Conservation (phyloP, 78 protist species). For the Carpediemonas membranifera region DNA sequence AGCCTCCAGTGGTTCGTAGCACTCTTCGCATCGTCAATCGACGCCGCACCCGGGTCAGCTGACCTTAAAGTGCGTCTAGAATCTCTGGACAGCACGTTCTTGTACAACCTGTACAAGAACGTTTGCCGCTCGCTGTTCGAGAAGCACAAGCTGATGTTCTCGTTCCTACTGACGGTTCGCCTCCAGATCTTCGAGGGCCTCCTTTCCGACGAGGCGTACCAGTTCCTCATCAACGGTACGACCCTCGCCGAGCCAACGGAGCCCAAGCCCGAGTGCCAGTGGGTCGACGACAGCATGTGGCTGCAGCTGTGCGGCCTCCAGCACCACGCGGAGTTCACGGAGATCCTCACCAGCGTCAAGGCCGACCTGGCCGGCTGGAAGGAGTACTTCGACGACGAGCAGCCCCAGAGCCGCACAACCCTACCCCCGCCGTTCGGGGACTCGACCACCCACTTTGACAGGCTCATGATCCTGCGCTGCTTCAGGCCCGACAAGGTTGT, state of each 20-base stretch:
- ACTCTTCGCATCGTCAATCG: slow-evolving; percentile 45
- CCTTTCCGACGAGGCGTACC: slow-evolving; percentile 33
- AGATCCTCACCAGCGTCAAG: slow-evolving; percentile 39
- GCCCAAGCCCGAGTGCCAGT: slow-evolving; percentile 35
- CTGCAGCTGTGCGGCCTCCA: slow-evolving; percentile 33
- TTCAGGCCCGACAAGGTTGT: slow-evolving; percentile 69
- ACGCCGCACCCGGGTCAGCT: slow-evolving; percentile 24
- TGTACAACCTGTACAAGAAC: slow-evolving; percentile 48
- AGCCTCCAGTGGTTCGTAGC: slow-evolving; percentile 66
- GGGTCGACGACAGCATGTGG: slow-evolving; percentile 61
- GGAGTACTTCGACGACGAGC: slow-evolving; percentile 22
- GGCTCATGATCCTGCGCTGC: slow-evolving; percentile 46
- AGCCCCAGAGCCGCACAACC: slow-evolving; percentile 35
- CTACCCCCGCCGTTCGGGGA: neutral
- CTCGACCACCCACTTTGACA: slow-evolving; percentile 20
- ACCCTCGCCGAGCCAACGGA: neutral
- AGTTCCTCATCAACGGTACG: slow-evolving; percentile 55
- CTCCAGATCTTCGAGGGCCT: slow-evolving; percentile 18
- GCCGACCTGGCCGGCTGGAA: slow-evolving; percentile 22
- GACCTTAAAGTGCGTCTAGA: slow-evolving; percentile 33
- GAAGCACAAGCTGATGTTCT: slow-evolving; percentile 63
- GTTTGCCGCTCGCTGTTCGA: slow-evolving; percentile 75
- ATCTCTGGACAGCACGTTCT: slow-evolving; percentile 42
- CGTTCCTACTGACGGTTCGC: slow-evolving; percentile 37
- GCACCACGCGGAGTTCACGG: slow-evolving; percentile 27